A percentile compares a stretch with the other conserved stretches of the same genome.
Evolutionary conservation across 2,329 filamentous ascomycete species (phyloP).

Genomic region (Pezicula neosporulosa): DNA sequence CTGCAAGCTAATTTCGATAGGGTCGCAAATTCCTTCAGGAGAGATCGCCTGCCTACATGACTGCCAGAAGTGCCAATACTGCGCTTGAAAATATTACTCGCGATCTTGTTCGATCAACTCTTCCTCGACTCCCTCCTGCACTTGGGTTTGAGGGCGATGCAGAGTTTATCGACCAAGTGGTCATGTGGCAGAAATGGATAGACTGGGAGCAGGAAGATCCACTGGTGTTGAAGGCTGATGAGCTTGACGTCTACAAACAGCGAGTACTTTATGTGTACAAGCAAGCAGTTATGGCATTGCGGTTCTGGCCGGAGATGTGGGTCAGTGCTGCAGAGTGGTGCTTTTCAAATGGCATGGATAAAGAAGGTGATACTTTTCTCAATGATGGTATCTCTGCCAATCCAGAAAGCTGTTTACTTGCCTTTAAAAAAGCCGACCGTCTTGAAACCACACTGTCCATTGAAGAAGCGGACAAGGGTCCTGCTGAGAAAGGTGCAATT

Average conservation of each 20-base stretch:
- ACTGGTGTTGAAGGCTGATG: slow-evolving; percentile 79
- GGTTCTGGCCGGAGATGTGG: slow-evolving; percentile 96
- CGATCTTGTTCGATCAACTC: slow-evolving; percentile 69
- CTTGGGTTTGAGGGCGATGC: slow-evolving; percentile 83
- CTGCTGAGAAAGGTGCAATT: slow-evolving; percentile 56
- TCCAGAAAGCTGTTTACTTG: slow-evolving; percentile 86
- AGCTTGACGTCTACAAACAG: slow-evolving; percentile 68
- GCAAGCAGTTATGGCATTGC: slow-evolving; percentile 86
- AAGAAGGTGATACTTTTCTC: slow-evolving; percentile 67
- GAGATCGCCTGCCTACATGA: slow-evolving; percentile 91
- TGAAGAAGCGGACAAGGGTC: slow-evolving; percentile 72
- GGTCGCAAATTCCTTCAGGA: slow-evolving; percentile 94
- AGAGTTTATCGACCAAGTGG: slow-evolving; percentile 80
- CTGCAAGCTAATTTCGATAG: slow-evolving; percentile 39
- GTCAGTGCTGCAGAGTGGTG: slow-evolving; percentile 93
- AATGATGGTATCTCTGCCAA: slow-evolving; percentile 82
- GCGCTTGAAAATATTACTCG: slow-evolving; percentile 86
- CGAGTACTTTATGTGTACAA: slow-evolving; percentile 89
- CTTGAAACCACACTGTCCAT: slow-evolving; percentile 75
- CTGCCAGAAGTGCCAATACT: slow-evolving; percentile 84
- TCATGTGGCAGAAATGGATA: slow-evolving; percentile 92
- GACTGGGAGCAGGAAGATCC: slow-evolving; percentile 93
- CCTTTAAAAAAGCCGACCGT: slow-evolving; percentile 85
- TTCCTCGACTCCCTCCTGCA: slow-evolving; percentile 79
- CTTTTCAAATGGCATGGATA: slow-evolving; percentile 69